Conservation (phyloP, 2,329 filamentous ascomycete species). For the Clarireedia homoeocarpa region DNA sequence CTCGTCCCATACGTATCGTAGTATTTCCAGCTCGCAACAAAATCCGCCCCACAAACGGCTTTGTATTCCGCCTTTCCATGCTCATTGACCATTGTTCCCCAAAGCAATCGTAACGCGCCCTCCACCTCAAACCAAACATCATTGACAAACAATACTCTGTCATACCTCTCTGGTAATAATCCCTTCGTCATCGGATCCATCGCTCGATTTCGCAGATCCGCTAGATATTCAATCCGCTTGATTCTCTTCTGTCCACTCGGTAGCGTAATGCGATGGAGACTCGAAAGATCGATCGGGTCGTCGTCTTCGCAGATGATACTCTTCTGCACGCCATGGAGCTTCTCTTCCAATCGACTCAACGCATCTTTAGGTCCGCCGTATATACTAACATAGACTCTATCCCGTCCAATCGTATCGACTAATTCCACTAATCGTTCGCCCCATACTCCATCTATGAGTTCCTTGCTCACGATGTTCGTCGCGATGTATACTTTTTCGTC, state of each 20-base stretch:
- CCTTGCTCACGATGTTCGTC: conserved; percentile 62
- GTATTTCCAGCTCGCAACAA: conserved; percentile 56
- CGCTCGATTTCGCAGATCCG: conserved; percentile 64
- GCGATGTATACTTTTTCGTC: conserved; percentile 68
- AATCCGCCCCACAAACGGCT: conserved; percentile 65
- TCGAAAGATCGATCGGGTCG: conserved; percentile 41
- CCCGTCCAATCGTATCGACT: conserved; percentile 55
- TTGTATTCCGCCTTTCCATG: conserved; percentile 49
- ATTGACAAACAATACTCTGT: conserved; percentile 57
- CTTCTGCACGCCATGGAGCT: conserved; percentile 37
- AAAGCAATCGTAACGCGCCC: conserved; percentile 51
- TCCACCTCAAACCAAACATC: conserved; percentile 49
- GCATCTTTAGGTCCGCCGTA: conserved; percentile 55
- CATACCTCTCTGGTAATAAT: conserved; percentile 35
- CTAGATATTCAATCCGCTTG: conserved; percentile 67
- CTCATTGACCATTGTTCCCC: conserved; percentile 49
- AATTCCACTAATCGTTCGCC: conserved; percentile 51
- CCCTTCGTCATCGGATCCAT: conserved; percentile 50
- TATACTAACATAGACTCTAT: conserved; percentile 64
- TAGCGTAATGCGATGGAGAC: conserved; percentile 51
- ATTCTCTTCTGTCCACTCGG: conserved; percentile 55
- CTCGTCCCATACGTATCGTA: conserved; percentile 70
- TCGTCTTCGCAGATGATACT: conserved; percentile 46
- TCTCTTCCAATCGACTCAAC: conserved; percentile 44
- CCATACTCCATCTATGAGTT: conserved; percentile 56